Base-by-base conservation (phyloP, 1,284 basidiomycete species). In the Naganishia cerealis region DNA sequence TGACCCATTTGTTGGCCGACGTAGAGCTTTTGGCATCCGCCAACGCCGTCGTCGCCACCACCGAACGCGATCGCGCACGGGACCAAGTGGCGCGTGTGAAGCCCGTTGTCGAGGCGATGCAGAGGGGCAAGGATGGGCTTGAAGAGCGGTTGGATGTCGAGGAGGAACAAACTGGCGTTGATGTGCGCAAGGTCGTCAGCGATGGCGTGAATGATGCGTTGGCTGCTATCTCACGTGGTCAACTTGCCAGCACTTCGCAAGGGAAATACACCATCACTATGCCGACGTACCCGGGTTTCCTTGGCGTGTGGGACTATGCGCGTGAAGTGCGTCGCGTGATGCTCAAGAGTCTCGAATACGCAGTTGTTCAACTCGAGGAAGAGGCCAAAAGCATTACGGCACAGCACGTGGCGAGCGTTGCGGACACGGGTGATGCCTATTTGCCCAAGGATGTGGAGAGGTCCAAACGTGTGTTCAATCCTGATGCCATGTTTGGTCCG, bases 281-380 rank as follows among this genome's bases (percentile, higher is more conserved):
- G 78, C 96, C 96, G 7, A 81, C 86, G 0, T 99, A 94, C 81
- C 90, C 93, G 6, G 95, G 96, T 42, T 77, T 99, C 16, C 81
- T 94, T 48, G 86, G 88, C 43, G 84, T 95, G 56, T 95, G 90
- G 90, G 88, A 94, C 72, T 99, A 96, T 76, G 91, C 91, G 0
- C 84, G 84, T 29, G 91, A 94, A 59, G 92, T 98, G 67, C 88
- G 92, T 71, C 83, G 82, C 61, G 86, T 87, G 0, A 83, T 99
- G n/a, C 84, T 80, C 3, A 81, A 86, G 2, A 92, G 90, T 70
- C 79, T 99, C 59, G 95, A 98, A 78, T 83, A 86, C 18, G 90
- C 92, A 8, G 88, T 97, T 71, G 85, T 86, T 71, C 75, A 88
- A 12, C 90, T 91, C 0, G 94, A 99, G 79, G 86, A 93, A 68